Percentiles rank a stretch among this genome's conserved stretches.
These are phyloP conservation scores for Zygosaccharomyces rouxii DNA, from an alignment of 805 yeast genomes.

Conservation along the genomic window DNA sequence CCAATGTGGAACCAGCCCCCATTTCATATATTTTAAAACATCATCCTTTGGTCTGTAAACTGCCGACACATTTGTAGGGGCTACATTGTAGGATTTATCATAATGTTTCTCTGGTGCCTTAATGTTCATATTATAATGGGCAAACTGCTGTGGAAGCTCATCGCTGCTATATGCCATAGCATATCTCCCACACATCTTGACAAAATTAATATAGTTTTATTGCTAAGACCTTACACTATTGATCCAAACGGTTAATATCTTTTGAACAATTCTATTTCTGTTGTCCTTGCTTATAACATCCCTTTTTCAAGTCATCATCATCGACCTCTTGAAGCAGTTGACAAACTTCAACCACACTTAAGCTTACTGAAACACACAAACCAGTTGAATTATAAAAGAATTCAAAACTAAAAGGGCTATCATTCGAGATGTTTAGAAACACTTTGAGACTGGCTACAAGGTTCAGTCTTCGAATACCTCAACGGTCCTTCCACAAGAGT, in stretches of 20 bases:
- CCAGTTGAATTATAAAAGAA: background rate
- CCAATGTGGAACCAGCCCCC: slow-evolving; percentile 79
- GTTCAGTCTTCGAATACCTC: slow-evolving; percentile 1
- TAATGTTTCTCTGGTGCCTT: slow-evolving; percentile 18
- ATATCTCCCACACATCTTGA: slow-evolving; percentile 60
- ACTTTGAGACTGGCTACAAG: background rate
- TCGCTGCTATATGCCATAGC: slow-evolving; percentile 39
- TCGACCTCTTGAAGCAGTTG: background rate
- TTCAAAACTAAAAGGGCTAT: background rate
- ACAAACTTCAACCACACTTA: background rate
- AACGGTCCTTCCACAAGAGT: slow-evolving; percentile 7
- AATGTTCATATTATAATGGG: slow-evolving; percentile 13
- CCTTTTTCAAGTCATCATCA: background rate
- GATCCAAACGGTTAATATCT: background rate
- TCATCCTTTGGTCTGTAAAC: slow-evolving; percentile 28
- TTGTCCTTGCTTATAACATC: background rate
- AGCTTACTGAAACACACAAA: background rate
- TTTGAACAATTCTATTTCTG: background rate
- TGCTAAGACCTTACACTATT: background rate
- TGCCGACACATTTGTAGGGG: slow-evolving; percentile 54
- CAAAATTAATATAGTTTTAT: background rate
- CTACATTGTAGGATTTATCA: slow-evolving; percentile 48
- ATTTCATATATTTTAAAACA: slow-evolving; percentile 54
- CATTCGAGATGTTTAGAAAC: background rate
- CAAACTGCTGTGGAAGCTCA: slow-evolving; percentile 19